Evolutionary conservation across 371 early-diverging fungal genomes (phyloP).

Genomic region (Mucor circinelloides): DNA sequence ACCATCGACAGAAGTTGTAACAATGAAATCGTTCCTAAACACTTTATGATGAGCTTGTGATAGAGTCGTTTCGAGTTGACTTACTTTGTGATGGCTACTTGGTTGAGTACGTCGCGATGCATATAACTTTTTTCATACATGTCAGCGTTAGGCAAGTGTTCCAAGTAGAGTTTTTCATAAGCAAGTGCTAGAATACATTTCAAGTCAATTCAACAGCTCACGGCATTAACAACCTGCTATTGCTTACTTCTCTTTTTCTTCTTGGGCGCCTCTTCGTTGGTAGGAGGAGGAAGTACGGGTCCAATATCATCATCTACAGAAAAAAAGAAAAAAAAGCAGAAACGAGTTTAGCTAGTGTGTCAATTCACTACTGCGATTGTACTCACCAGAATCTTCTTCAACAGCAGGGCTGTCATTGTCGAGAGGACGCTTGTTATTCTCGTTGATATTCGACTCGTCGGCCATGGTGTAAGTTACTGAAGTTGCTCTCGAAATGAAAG

Average conservation of each 20-base stretch:
- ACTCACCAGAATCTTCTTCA: conserved; percentile 25
- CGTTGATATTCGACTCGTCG: conserved; percentile 20
- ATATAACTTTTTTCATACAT: conserved; percentile 94
- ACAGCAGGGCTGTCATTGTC: conserved; percentile 8
- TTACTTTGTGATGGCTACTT: conserved; percentile 75
- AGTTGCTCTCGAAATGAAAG: neutral
- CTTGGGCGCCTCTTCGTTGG: conserved; percentile 29
- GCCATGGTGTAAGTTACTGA: conserved; percentile 13
- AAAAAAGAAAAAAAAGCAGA: neutral
- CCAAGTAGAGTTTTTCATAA: conserved; percentile 80
- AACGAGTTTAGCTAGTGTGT: neutral
- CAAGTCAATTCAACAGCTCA: neutral
- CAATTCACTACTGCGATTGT: neutral
- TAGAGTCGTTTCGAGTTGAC: neutral
- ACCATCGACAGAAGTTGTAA: conserved; percentile 94
- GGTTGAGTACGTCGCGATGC: conserved; percentile 90
- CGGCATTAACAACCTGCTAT: no score
- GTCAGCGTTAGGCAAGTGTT: conserved; percentile 78
- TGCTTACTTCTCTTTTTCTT: conserved; percentile 45
- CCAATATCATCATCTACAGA: conserved; percentile 42
- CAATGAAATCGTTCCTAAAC: conserved; percentile 79
- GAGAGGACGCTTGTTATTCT: conserved; percentile 29
- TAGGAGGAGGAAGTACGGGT: conserved; percentile 40
- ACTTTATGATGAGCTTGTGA: neutral
- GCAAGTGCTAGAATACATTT: conserved; percentile 47